These are phyloP conservation scores for Ettlia oleoabundans DNA, from an alignment of 139 green algal genomes.

Conservation along the genomic window DNA sequence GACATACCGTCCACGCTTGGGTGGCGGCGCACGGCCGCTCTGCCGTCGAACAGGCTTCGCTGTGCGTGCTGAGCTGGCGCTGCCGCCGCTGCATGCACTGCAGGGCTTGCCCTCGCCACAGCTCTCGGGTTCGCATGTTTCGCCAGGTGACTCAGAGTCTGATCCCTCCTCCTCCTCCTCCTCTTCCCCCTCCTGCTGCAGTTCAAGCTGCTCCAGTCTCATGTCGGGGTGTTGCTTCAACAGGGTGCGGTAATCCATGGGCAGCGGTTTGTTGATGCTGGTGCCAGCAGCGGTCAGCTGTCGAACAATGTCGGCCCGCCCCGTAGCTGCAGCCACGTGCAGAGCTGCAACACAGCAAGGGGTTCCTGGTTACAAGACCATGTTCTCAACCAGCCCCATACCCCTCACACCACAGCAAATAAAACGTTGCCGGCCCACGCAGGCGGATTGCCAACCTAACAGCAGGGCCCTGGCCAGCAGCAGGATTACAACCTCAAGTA, in stretches of 20 bases:
- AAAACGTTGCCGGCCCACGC: no score
- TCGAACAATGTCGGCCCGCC: conserved; percentile 44
- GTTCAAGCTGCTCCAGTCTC: background rate
- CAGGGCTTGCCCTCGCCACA: background rate
- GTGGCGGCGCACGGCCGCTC: background rate
- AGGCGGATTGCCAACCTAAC: no score
- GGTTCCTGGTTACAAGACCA: no score
- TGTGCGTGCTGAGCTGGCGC: background rate
- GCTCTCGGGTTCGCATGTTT: background rate
- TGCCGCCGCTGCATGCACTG: background rate
- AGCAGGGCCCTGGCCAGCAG: no score
- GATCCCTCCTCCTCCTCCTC: background rate
- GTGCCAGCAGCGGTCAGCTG: conserved; percentile 46
- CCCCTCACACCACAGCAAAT: background rate
- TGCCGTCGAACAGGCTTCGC: no score
- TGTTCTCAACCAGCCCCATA: no score
- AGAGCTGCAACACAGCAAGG: conserved; percentile 18
- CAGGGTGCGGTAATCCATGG: conserved; percentile 43
- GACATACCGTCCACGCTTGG: conserved; percentile 31
- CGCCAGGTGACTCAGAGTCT: no score
- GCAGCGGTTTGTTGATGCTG: conserved; percentile 33
- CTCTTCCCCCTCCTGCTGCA: conserved; percentile 5
- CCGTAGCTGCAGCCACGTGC: conserved; percentile 46
- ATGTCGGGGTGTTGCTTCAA: conserved; percentile 13
- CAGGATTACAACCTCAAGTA: background rate